phyloP scores from a whole-genome alignment of 208 protist genomes.

The Trypanosoma theileri region DNA sequence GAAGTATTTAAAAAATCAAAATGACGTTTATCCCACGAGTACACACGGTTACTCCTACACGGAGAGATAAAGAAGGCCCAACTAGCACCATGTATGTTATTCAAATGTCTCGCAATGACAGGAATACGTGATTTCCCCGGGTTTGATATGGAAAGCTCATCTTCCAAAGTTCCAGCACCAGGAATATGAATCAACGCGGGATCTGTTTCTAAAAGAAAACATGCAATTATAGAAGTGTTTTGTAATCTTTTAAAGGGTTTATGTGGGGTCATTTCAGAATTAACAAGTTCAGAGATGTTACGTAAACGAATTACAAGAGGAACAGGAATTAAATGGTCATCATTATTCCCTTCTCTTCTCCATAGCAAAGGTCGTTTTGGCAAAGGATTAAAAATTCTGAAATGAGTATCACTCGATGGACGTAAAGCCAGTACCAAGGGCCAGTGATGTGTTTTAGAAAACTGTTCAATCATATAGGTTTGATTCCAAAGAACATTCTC shows the following conservation, averaged over 20 bases:
- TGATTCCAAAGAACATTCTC: background rate
- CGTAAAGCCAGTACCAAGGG: slow-evolving; percentile 6
- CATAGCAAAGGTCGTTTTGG: slow-evolving; percentile 10
- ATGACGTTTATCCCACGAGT: slow-evolving; percentile 1
- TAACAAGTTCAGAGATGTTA: slow-evolving; percentile 16
- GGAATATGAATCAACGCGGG: slow-evolving; percentile 6
- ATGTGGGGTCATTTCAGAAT: background rate
- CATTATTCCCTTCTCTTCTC: background rate
- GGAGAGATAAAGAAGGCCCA: slow-evolving; percentile 26
- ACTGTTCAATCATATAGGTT: slow-evolving; percentile 2
- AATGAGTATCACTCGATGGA: background rate
- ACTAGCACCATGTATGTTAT: slow-evolving; percentile 8
- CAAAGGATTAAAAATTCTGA: background rate
- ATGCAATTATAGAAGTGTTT: background rate
- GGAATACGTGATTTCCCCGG: slow-evolving; percentile 4
- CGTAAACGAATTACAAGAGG: slow-evolving; percentile 15
- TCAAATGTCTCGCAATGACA: slow-evolving; percentile 2
- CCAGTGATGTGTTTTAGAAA: slow-evolving; percentile 8
- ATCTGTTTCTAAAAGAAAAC: slow-evolving; percentile 25
- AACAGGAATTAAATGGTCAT: background rate
- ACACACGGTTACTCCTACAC: slow-evolving; percentile 15
- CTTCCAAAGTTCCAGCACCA: slow-evolving; percentile 6
- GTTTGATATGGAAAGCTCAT: slow-evolving; percentile 2
- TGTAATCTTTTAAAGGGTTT: background rate
- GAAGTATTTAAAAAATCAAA: background rate